phyloP scores from a whole-genome alignment of 495 filamentous ascomycete species.

The Thozetella sp. region DNA sequence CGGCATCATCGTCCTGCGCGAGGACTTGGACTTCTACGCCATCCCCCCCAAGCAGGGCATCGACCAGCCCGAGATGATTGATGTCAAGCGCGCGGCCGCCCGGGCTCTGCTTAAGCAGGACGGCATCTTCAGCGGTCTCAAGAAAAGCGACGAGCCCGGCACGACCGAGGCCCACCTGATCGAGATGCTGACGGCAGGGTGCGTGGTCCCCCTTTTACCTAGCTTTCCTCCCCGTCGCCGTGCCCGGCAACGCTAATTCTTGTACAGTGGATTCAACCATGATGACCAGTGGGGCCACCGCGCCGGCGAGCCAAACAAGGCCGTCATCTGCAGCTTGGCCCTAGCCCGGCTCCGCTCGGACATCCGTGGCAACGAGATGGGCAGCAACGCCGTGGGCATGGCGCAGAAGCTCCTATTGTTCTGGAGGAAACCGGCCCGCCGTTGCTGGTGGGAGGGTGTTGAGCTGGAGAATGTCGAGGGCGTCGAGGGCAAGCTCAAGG shows the following conservation, averaged over 20 bases:
- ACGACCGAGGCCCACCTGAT: conserved; percentile 98
- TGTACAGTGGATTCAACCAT: conserved; percentile 85
- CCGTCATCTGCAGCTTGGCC: conserved; percentile 95
- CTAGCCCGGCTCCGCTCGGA: conserved; percentile 91
- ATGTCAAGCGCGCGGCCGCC: conserved; percentile 93
- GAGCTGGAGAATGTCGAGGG: conserved; percentile 89
- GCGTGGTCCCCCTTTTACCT: conserved; percentile 31
- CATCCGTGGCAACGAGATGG: conserved; percentile 75
- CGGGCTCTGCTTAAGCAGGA: conserved; percentile 84
- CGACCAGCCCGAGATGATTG: conserved; percentile 87
- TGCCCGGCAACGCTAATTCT: conserved; percentile 4
- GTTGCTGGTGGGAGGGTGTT: conserved; percentile 99
- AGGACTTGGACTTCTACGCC: conserved; percentile 97
- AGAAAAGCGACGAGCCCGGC: conserved; percentile 92
- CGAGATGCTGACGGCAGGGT: conserved; percentile 99
- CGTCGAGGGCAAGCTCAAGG: conserved; percentile 88
- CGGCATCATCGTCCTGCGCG: conserved; percentile 94
- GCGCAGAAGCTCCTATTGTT: conserved; percentile 97
- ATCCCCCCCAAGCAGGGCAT: conserved; percentile 91
- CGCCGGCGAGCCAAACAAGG: conserved; percentile 94
- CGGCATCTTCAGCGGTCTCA: conserved; percentile 93
- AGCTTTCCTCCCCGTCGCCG: conserved; percentile 9
- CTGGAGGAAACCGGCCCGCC: conserved; percentile 94
- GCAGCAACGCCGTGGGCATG: conserved; percentile 90
- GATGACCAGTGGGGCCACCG: conserved; percentile 96